Percentiles rank a stretch among this genome's conserved stretches.
Evolutionary conservation across 2,329 filamentous ascomycete genomes (phyloP).

Genomic region (Dendryphion nanum): DNA sequence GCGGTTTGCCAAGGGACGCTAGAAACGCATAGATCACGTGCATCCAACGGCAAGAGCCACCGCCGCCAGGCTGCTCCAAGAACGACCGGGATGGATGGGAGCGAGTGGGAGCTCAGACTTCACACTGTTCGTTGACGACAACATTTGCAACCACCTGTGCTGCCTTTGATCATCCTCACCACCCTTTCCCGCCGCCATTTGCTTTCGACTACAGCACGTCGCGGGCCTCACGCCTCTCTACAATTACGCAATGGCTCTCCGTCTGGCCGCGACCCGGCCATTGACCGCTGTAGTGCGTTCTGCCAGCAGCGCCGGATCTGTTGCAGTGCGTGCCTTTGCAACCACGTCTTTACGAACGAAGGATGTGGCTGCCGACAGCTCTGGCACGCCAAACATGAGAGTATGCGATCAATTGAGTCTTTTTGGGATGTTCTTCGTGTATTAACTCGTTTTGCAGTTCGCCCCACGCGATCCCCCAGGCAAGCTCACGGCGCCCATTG

Average conservation of each 20-base stretch:
- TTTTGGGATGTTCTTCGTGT: background rate
- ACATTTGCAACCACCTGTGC: no score
- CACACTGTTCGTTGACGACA: no score
- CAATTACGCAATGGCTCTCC: conserved; percentile 39
- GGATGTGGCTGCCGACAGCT: conserved; percentile 42
- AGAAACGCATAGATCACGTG: conserved; percentile 5
- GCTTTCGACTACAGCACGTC: conserved; percentile 1
- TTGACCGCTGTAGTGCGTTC: conserved; percentile 38
- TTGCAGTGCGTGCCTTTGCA: conserved; percentile 43
- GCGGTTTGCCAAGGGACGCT: conserved; percentile 2
- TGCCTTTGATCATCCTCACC: no score
- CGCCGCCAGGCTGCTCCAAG: background rate
- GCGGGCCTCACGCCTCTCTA: conserved; percentile 3
- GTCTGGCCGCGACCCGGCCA: conserved; percentile 40
- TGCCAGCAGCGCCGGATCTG: conserved; percentile 27
- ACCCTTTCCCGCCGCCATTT: background rate
- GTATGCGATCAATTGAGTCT: conserved; percentile 20
- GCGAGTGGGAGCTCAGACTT: no score
- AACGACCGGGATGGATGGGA: background rate
- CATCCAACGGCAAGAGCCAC: background rate
- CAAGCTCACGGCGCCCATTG: conserved; percentile 71
- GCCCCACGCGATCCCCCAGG: conserved; percentile 43
- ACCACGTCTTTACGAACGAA: conserved; percentile 43
- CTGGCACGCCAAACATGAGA: conserved; percentile 48
- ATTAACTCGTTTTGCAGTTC: conserved; percentile 27